phyloP scores from a whole-genome alignment of 78 protist species.

The slime mould (Dictyostelium discoideum) region dicty_2.7 NC_007090.3:4855501-4856000 shows the following conservation, averaged over 20 bases:
- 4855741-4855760: slow-evolving; percentile 25
- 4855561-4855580: slow-evolving; percentile 56
- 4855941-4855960: neutral
- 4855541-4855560: neutral
- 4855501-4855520: neutral
- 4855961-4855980: neutral
- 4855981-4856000: neutral
- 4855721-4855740: slow-evolving; percentile 44
- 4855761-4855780: neutral
- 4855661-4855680: slow-evolving; percentile 11
- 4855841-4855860: slow-evolving; percentile 22
- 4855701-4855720: slow-evolving; percentile 58
- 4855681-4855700: slow-evolving; percentile 38
- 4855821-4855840: too few relatives aligned
- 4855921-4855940: neutral
- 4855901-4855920: slow-evolving; percentile 19
- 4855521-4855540: slow-evolving; percentile 8
- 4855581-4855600: neutral
- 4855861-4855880: slow-evolving; percentile 27
- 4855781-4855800: too few relatives aligned
- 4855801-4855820: too few relatives aligned
- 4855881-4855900: slow-evolving; percentile 18
- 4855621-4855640: slow-evolving; percentile 63
- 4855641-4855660: slow-evolving; percentile 51
- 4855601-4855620: slow-evolving; percentile 34